Evolutionary conservation across 345 rosid species (phyloP).

Genomic region (Citrus sp.): DNA sequence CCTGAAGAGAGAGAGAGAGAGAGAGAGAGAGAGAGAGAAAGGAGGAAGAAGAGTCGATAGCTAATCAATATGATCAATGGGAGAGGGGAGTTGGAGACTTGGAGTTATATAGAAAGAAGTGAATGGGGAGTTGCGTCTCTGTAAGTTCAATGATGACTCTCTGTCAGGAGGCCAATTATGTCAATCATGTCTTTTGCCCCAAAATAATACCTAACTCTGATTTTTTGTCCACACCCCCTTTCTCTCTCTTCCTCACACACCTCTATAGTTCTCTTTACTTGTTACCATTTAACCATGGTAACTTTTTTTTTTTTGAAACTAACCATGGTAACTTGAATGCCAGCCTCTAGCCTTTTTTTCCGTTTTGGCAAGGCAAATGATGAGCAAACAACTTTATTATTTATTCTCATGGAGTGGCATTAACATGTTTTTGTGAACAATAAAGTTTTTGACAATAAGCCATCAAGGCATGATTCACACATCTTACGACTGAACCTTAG

Average conservation of each 20-base stretch:
- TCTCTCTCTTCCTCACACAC: neutral
- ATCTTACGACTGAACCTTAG: neutral
- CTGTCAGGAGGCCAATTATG: constrained; percentile 53
- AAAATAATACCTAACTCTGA: constrained; percentile 23
- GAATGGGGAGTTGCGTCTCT: constrained; percentile 19
- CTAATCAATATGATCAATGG: neutral
- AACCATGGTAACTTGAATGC: constrained; percentile 13
- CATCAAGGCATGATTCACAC: constrained; percentile 5
- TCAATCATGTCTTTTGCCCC: constrained; percentile 51
- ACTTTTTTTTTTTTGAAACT: neutral
- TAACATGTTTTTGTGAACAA: too few species aligned
- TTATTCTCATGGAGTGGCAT: too few species aligned
- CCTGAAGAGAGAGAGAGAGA: neutral
- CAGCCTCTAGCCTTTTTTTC: too few species aligned
- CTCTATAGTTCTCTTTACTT: too few species aligned
- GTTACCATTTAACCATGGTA: constrained; percentile 18
- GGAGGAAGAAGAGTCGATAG: neutral
- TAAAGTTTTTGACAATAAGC: too few species aligned
- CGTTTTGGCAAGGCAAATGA: too few species aligned
- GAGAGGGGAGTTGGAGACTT: constrained; percentile 10
- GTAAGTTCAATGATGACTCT: constrained; percentile 53
- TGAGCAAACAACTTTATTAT: too few species aligned
- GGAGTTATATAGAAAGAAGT: constrained; percentile 48
- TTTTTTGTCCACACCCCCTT: neutral
- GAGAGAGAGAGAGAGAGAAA: neutral